These are phyloP conservation scores for Kipferlia bialata DNA, from an alignment of 78 protist species.

Conservation along the genomic window DNA sequence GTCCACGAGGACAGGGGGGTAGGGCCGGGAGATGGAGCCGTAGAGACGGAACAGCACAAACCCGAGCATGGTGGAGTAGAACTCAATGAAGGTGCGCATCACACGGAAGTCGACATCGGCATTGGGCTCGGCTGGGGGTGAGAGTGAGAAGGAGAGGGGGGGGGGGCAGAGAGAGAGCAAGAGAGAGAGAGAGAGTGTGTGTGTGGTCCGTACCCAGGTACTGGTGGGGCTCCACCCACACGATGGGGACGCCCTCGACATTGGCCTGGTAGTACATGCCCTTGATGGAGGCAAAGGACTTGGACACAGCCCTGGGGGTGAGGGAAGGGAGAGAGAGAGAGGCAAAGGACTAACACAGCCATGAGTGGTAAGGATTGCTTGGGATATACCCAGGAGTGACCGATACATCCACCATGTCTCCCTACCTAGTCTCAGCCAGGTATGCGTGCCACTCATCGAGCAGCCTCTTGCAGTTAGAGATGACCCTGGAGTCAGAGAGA, in stretches of 20 bases:
- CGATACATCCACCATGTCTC: too few relatives aligned
- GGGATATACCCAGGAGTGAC: too few relatives aligned
- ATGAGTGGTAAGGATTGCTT: too few relatives aligned
- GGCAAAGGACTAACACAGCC: too few relatives aligned
- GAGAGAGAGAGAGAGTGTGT: not conserved
- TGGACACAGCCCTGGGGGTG: conserved; percentile 30
- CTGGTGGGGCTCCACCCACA: conserved; percentile 74
- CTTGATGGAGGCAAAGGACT: conserved; percentile 79
- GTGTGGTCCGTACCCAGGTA: not conserved
- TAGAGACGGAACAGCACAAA: conserved; percentile 68
- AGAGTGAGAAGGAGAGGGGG: not conserved
- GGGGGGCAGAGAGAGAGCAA: too few relatives aligned
- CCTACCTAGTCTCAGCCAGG: too few relatives aligned
- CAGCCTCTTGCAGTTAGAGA: conserved; percentile 35
- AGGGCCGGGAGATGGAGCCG: conserved; percentile 24
- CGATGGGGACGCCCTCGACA: conserved; percentile 59
- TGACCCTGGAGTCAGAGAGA: not conserved
- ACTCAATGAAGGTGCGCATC: conserved; percentile 65
- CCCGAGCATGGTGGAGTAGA: conserved; percentile 53
- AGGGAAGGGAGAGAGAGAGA: too few relatives aligned
- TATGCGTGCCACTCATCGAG: conserved; percentile 49
- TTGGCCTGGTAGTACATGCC: conserved; percentile 68
- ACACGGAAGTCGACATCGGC: conserved; percentile 59
- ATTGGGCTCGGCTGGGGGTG: not conserved
- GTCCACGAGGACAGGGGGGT: conserved; percentile 54